Percentiles rank a stretch among this genome's conserved stretches.
These are phyloP conservation scores for Orbilia javanica DNA, from an alignment of 2,329 filamentous ascomycete genomes.

Conservation along the genomic window DNA sequence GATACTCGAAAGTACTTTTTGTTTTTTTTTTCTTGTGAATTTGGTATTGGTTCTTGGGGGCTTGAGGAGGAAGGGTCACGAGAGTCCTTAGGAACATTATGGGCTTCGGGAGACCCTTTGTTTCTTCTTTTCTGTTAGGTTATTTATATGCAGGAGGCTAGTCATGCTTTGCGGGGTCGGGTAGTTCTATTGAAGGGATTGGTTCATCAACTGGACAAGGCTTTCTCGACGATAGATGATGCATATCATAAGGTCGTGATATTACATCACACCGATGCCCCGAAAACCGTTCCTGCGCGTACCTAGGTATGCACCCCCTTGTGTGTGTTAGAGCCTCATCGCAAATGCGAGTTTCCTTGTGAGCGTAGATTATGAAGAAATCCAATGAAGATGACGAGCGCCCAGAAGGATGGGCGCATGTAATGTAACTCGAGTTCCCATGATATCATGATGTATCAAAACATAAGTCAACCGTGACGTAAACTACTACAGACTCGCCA, in stretches of 20 bases:
- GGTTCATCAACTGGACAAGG: constrained; percentile 13
- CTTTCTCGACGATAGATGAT: constrained; percentile 11
- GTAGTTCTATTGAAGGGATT: background rate
- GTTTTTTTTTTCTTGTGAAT: background rate
- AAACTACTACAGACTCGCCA: background rate
- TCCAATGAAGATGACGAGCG: background rate
- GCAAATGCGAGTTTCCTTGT: background rate
- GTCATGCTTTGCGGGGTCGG: constrained; percentile 10
- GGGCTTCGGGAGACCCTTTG: constrained; percentile 11
- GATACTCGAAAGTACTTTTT: constrained; percentile 8
- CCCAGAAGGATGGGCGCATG: background rate
- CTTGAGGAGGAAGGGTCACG: constrained; percentile 24
- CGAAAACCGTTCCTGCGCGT: background rate
- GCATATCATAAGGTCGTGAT: background rate
- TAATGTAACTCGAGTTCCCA: background rate
- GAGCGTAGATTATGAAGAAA: too few relatives aligned
- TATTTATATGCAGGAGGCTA: constrained; percentile 2
- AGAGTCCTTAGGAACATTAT: constrained; percentile 4
- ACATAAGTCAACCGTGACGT: constrained; percentile 5
- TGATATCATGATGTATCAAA: background rate
- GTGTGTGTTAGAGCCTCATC: background rate
- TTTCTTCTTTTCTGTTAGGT: background rate
- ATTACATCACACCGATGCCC: background rate
- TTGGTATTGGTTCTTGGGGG: background rate
- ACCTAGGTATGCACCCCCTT: background rate